Evolutionary conservation across 2,329 filamentous ascomycete genomes (phyloP), one percentile per base, ranked within the genome.

Genomic region (Pseudocercospora crystallina): DNA sequence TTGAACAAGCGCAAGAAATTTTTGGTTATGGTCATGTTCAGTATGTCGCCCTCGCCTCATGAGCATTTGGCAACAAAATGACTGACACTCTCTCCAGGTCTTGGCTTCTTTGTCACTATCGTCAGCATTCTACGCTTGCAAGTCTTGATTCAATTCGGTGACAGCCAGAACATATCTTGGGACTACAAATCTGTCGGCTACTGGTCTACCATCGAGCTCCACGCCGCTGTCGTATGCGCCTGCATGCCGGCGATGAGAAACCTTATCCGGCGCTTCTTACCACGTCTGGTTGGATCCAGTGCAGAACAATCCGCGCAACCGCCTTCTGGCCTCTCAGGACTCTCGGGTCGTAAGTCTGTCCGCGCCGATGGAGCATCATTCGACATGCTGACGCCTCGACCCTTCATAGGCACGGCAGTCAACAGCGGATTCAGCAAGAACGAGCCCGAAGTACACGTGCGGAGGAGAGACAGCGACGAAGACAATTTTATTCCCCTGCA

Each of bases 1-100:
- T 30, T 59, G 11, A 59, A 59, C 49, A 52, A 48, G 29, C 49
- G 51, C 10, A 59, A 59, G 54, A 59, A 59, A 11, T 53, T 55
- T 8, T 35, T 54, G 30, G 57, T 59, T 33, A 57, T 59, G 48
- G 43, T 59, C 2, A 59, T 59, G 57, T 59, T 57, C 33, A 40
- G 34, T 17, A 26, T 26, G 20, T 26, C 7, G 20, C 20, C 4
- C 7, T 7, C 3, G 4, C 20, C 7, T 26, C 20, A 26, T 26
- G 20, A 26, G 7, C 20, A 3, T 4, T 26, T 26, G 20, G 3
- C 20, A 26, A 26, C 3, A 7, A 3, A 3, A 7, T 26, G 20
- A 7, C 20, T 7, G 20, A 26, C 7, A 26, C 20, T 26, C 20
- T 7, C 7, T 26, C 20, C 20, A 26, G 20, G 20, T 26, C 41